Base-by-base conservation (phyloP, 805 yeast species). In the Kazachstania kunashirensis region DNA sequence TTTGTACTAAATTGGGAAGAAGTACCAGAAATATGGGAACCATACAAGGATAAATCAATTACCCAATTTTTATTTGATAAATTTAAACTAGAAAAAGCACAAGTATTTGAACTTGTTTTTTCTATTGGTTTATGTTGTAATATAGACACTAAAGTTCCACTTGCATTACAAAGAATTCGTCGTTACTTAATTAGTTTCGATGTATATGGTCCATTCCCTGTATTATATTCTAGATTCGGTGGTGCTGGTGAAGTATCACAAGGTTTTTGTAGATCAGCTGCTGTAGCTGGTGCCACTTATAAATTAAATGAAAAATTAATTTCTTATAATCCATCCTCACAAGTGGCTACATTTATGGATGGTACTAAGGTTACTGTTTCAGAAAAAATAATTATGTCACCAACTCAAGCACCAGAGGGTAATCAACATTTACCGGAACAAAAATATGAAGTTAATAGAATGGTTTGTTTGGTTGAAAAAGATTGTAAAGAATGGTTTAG, bases 261-360 rank as follows among this genome's bases (percentile, higher is more conserved):
- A 63, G 98, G 96, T 2, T 89, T 92, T 60, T 89, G 96, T 63
- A 72, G 98, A 49, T 82, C 94, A 40, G 97, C 97, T 3, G 98
- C 98, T 11, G 97, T 89, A 44, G 97, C 92, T 14, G 97, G 97
- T 37, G 81, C 96, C 37, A 84, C 94, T 24, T 89, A 92, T 63
- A 85, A 86, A 58, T 67, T 89, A 38, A 77, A 79, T 53, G 79
- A 92, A 12, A 63, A 68, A 27, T 60, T 89, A 36, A 63, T 63
- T 5, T 73, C 75, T 25, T 85, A 66, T 61, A 89, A 89, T 55
- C 75, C 79, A 24, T 62, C 57, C 19, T 63, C 74, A 21, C 79
- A 82, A 50, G 65, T 76, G 17, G 96, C 94, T 6, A 65, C 66
- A 27, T 76, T 84, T 45, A 66, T 71, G 40, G 96, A 88, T 57